Percentiles rank a stretch among this genome's conserved stretches.
These are phyloP conservation scores for Aurifilum marmelostoma DNA, from an alignment of 2,329 filamentous ascomycete species.

Conservation along the genomic window DNA sequence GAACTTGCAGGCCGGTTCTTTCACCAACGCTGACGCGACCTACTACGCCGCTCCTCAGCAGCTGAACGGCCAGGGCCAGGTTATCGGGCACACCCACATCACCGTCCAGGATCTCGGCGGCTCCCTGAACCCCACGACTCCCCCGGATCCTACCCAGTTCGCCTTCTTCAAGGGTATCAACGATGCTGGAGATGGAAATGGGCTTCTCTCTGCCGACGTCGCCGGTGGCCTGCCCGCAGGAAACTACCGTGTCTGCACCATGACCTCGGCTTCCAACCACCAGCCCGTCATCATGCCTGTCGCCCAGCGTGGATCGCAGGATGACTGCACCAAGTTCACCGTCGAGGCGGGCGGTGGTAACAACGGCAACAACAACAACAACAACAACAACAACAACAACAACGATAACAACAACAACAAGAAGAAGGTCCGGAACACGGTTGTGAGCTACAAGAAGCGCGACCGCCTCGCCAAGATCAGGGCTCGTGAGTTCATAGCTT, in stretches of 20 bases:
- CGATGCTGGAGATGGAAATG: constrained; percentile 39
- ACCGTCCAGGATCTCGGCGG: constrained; percentile 60
- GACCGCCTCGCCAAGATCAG: constrained; percentile 13
- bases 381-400: constrained; percentile 28
- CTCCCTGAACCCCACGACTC: constrained; percentile 52
- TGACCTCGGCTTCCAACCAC: constrained; percentile 43
- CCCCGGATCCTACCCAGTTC: constrained; percentile 56
- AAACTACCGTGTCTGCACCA: constrained; percentile 44
- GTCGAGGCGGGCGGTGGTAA: constrained; percentile 31
- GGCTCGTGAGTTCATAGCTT: constrained; percentile 23
- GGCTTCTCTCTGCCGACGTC: constrained; percentile 38
- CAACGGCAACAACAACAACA: constrained; percentile 19
- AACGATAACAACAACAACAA: constrained; percentile 20
- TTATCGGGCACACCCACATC: constrained; percentile 64
- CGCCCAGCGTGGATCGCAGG: constrained; percentile 45
- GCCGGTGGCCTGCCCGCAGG: constrained; percentile 42
- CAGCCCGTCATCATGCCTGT: constrained; percentile 44
- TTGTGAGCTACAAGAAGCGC: constrained; percentile 5
- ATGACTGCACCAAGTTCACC: constrained; percentile 45
- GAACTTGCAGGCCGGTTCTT: constrained; percentile 59
- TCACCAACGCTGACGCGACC: constrained; percentile 62
- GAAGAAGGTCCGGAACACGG: background rate
- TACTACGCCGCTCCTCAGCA: constrained; percentile 63
- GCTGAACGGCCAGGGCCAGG: constrained; percentile 50
- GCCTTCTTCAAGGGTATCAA: constrained; percentile 43